These are phyloP conservation scores for Epithemia pelagica DNA, from an alignment of 108 stramenopile species.

Conservation along the genomic window DNA sequence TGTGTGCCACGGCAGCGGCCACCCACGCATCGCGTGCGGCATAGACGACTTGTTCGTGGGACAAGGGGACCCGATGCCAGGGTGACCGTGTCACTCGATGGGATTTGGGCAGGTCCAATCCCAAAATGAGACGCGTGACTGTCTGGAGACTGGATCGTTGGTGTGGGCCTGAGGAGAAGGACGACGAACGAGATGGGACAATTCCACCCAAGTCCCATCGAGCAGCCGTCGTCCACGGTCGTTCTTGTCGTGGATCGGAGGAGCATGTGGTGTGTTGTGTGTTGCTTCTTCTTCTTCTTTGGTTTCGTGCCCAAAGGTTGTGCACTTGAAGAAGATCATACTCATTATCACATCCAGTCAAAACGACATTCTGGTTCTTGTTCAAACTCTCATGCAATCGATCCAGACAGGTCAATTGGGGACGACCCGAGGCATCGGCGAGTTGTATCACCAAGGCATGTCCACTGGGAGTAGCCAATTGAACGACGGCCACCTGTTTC, in stretches of 20 bases:
- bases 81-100: conserved; percentile 39
- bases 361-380: conserved; percentile 38
- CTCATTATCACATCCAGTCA: conserved; percentile 54
- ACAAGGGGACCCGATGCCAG: conserved; percentile 53
- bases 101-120: conserved; percentile 49
- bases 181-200: no score
- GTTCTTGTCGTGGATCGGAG: no score
- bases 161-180: no score
- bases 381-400: conserved; percentile 31
- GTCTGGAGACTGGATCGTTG: conserved; percentile 43
- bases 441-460: conserved; percentile 54
- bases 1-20: conserved; percentile 44
- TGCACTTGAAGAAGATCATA: conserved; percentile 60
- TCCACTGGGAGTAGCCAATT: conserved; percentile 47
- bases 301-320: conserved; percentile 27
- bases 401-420: conserved; percentile 26
- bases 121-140: conserved; percentile 32
- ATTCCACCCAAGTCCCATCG: conserved; percentile 55
- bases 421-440: conserved; percentile 17
- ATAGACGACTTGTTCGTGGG: conserved; percentile 50
- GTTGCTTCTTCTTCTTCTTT: no score
- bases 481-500: conserved; percentile 52
- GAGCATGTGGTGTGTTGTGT: no score
- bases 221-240: no score
- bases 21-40: conserved; percentile 81